Conservation (phyloP, 306 rosid genomes). For the Castanospermum australe region DNA sequence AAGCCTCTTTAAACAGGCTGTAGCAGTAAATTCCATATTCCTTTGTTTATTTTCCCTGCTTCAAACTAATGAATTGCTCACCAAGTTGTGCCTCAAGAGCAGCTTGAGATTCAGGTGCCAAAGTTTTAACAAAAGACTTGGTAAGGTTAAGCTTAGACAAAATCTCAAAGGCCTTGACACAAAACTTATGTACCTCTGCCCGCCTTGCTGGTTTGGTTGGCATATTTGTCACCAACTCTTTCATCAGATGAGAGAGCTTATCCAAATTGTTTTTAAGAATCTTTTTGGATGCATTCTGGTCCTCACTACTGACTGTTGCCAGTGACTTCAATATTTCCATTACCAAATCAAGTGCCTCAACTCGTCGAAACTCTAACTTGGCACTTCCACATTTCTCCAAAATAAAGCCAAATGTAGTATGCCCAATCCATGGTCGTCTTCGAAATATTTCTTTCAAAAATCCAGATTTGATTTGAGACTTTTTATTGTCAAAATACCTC, state of each 20-base stretch:
- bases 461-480: slow-evolving; percentile 75
- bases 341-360: slow-evolving; percentile 77
- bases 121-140: slow-evolving; percentile 45
- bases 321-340: slow-evolving; percentile 59
- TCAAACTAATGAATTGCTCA: slow-evolving; percentile 49
- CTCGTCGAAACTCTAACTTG: slow-evolving; percentile 74
- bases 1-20: neutral
- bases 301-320: slow-evolving; percentile 31
- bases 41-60: slow-evolving; percentile 25
- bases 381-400: slow-evolving; percentile 68
- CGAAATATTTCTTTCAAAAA: slow-evolving; percentile 75
- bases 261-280: slow-evolving; percentile 50
- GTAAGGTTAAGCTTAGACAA: slow-evolving; percentile 47
- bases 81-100: slow-evolving; percentile 68
- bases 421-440: slow-evolving; percentile 85
- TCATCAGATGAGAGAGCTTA: slow-evolving; percentile 50
- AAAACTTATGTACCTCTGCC: slow-evolving; percentile 64
- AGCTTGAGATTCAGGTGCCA: slow-evolving; percentile 53
- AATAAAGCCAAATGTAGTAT: slow-evolving; percentile 54
- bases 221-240: slow-evolving; percentile 64
- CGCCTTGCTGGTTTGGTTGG: slow-evolving; percentile 69
- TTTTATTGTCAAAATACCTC: slow-evolving; percentile 66
- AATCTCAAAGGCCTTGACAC: slow-evolving; percentile 51
- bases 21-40: neutral
- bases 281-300: slow-evolving; percentile 46